A percentile compares a stretch with the other conserved stretches of the same genome.
These are phyloP conservation scores for Pythium volutum DNA, from an alignment of 352 stramenopile species.

Conservation along the genomic window DNA sequence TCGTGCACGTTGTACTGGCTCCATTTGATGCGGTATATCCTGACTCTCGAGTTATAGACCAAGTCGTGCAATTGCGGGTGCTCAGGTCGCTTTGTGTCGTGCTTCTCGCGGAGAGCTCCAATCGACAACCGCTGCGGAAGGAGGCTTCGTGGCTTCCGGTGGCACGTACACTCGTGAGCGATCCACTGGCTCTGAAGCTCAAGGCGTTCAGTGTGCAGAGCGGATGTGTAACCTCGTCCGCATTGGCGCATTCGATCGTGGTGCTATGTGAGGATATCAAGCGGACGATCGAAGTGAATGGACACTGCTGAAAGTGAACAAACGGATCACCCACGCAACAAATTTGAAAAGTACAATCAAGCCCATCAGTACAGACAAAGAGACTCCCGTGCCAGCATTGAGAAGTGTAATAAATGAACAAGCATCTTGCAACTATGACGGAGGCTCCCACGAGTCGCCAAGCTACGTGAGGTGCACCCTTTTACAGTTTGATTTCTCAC, in stretches of 20 bases:
- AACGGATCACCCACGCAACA: background rate
- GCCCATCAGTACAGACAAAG: background rate
- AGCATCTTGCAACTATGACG: background rate
- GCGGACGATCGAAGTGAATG: background rate
- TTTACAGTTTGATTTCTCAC: background rate
- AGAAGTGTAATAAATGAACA: slow-evolving; percentile 19
- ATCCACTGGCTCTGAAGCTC: slow-evolving; percentile 8
- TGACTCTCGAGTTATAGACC: background rate
- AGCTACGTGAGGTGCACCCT: background rate
- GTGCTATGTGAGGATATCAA: slow-evolving; percentile 17
- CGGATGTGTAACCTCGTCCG: background rate
- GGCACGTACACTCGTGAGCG: slow-evolving; percentile 8
- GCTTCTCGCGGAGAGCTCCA: slow-evolving; percentile 2
- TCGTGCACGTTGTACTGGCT: slow-evolving; percentile 9
- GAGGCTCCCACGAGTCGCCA: background rate
- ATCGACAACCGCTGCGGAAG: background rate
- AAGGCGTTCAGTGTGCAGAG: slow-evolving; percentile 4
- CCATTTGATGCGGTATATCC: slow-evolving; percentile 8
- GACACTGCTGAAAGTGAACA: background rate
- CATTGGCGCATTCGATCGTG: slow-evolving; percentile 7
- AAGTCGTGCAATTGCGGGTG: slow-evolving; percentile 10
- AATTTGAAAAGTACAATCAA: background rate
- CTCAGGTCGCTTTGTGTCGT: slow-evolving; percentile 20
- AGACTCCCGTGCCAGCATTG: background rate
- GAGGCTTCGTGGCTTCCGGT: slow-evolving; percentile 2